Evolutionary conservation across 1,139 yeast species (phyloP).

Genomic region (Diutina scorzettiae): DNA sequence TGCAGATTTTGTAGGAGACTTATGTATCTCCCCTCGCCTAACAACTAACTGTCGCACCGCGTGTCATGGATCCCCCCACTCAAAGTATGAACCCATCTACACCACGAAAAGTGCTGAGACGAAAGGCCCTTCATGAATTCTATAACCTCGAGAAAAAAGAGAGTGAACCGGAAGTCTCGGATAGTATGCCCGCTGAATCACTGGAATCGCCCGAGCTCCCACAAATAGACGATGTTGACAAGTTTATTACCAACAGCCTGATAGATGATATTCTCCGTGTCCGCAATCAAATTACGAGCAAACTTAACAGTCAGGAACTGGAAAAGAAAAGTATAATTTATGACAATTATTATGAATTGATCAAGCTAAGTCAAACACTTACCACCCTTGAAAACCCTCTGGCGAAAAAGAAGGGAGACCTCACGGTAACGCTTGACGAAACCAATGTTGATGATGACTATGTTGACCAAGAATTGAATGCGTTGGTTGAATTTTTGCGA

Average conservation of each 20-base stretch:
- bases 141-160: conserved; percentile 2
- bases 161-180: background rate
- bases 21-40: too few species aligned
- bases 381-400: conserved; percentile 1
- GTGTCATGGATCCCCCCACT: too few species aligned
- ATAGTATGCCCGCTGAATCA: background rate
- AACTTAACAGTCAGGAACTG: conserved; percentile 28
- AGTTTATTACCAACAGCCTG: conserved; percentile 11
- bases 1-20: too few species aligned
- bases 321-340: conserved; percentile 35
- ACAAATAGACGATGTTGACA: conserved; percentile 12
- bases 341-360: conserved; percentile 34
- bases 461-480: background rate
- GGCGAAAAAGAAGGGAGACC: background rate
- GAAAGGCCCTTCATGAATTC: conserved; percentile 2
- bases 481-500: background rate
- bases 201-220: background rate
- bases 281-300: conserved; percentile 22
- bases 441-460: background rate
- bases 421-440: background rate
- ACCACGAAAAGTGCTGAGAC: background rate
- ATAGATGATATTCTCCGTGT: conserved; percentile 25
- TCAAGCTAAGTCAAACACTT: conserved; percentile 29
- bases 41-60: too few species aligned
- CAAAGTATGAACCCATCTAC: background rate